Evolutionary conservation across 2,329 filamentous ascomycete genomes (phyloP).

Genomic region (Aspergillus clavatus): DNA sequence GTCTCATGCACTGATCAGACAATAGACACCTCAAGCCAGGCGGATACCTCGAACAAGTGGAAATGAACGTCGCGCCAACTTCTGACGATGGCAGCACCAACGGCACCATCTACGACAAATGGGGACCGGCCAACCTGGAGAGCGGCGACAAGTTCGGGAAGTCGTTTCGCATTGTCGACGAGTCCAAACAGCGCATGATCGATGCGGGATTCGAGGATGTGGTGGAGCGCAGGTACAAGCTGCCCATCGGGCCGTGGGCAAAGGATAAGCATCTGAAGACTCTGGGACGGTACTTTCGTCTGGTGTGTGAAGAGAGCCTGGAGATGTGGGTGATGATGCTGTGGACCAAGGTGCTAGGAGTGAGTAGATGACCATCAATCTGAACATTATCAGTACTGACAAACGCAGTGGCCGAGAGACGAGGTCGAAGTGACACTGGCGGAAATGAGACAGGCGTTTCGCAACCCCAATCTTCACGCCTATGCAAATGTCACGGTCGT

Average conservation of each 20-base stretch:
- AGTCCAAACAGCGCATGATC: constrained; percentile 24
- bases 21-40: constrained; percentile 33
- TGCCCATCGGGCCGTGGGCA: constrained; percentile 22
- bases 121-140: constrained; percentile 13
- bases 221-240: constrained; percentile 22
- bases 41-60: constrained; percentile 37
- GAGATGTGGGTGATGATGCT: constrained; percentile 28
- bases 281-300: constrained; percentile 20
- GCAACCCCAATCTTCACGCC: not conserved
- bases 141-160: constrained; percentile 28
- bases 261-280: constrained; percentile 15
- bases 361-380: constrained; percentile 7
- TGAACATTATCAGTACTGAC: not conserved
- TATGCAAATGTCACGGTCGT: not conserved
- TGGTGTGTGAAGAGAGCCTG: constrained; percentile 24
- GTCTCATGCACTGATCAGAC: not conserved
- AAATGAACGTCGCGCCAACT: constrained; percentile 38
- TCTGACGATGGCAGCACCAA: constrained; percentile 35
- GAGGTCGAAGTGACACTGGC: not conserved
- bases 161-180: constrained; percentile 16
- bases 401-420: not conserved
- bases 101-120: constrained; percentile 27
- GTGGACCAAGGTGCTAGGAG: constrained; percentile 23
- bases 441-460: not conserved
- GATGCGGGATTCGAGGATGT: constrained; percentile 24